phyloP scores from a whole-genome alignment of 805 yeast genomes.

The Monosporozyma solicola region DNA sequence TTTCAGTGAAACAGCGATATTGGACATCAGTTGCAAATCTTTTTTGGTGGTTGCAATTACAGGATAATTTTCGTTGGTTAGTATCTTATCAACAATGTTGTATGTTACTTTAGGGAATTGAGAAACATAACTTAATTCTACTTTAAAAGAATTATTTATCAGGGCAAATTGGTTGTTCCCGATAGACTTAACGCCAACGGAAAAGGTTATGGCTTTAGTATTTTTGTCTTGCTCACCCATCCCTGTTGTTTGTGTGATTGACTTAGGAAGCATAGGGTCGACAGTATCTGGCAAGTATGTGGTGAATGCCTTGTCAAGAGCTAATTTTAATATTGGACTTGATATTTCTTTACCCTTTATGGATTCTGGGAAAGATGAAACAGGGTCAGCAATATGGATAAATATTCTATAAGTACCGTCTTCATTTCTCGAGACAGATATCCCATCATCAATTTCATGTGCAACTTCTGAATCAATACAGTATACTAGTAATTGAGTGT shows the following conservation, averaged over 20 bases:
- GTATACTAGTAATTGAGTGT: conserved; percentile 46
- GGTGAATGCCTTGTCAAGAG: conserved; percentile 54
- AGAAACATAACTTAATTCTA: conserved; percentile 36
- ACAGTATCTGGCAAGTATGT: conserved; percentile 63
- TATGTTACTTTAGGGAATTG: conserved; percentile 54
- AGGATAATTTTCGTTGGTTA: conserved; percentile 15
- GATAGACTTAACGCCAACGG: conserved; percentile 24
- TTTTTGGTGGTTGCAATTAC: conserved; percentile 7
- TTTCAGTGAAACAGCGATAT: conserved; percentile 16
- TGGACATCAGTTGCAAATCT: conserved; percentile 33
- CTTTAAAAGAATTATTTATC: conserved; percentile 21
- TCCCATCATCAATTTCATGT: conserved; percentile 90
- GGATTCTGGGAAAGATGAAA: conserved; percentile 42
- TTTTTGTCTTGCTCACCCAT: conserved; percentile 35
- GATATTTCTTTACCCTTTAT: conserved; percentile 6
- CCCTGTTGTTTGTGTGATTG: conserved; percentile 43
- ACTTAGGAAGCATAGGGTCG: conserved; percentile 60
- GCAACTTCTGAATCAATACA: conserved; percentile 80
- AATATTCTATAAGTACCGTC: conserved; percentile 38
- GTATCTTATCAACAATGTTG: conserved; percentile 45
- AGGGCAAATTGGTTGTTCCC: conserved; percentile 9
- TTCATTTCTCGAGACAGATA: conserved; percentile 42
- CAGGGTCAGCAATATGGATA: conserved; percentile 83
- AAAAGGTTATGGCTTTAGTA: conserved; percentile 44
- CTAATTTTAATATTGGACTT: conserved; percentile 39